Conservation (phyloP, 1,284 basidiomycete genomes). For the Sparassis latifolia region DNA sequence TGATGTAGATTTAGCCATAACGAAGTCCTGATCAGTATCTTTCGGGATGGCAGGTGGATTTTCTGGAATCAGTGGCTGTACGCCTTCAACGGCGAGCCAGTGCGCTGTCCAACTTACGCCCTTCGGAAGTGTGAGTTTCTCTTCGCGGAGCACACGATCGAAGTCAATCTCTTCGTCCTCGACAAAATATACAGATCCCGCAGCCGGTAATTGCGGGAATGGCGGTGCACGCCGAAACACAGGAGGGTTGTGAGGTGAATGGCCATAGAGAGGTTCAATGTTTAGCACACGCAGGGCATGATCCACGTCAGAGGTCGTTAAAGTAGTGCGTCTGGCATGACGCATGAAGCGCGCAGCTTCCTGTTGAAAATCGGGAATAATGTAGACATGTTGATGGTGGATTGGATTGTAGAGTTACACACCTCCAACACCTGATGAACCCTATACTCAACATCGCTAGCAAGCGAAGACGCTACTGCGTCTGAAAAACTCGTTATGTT, state of each 20-base stretch:
- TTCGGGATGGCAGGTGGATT: conserved; percentile 82
- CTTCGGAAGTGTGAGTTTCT: conserved; percentile 73
- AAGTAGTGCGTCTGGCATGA: conserved; percentile 81
- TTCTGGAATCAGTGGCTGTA: conserved; percentile 94
- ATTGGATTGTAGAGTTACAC: background rate
- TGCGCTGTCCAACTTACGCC: conserved; percentile 84
- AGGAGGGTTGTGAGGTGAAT: conserved; percentile 63
- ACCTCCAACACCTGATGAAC: conserved; percentile 92
- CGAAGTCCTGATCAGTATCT: conserved; percentile 37
- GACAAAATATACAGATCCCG: conserved; percentile 81
- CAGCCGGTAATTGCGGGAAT: conserved; percentile 50
- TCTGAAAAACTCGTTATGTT: conserved; percentile 80
- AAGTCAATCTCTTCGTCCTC: conserved; percentile 99
- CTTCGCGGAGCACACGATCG: conserved; percentile 79
- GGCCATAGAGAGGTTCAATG: conserved; percentile 88
- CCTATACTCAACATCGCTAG: conserved; percentile 95
- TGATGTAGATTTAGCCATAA: conserved; percentile 17
- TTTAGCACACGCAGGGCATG: conserved; percentile 91
- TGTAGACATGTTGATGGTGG: no score
- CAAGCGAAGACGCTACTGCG: conserved; percentile 77
- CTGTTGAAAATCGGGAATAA: conserved; percentile 30
- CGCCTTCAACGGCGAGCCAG: conserved; percentile 97
- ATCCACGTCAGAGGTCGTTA: conserved; percentile 90
- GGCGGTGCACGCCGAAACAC: conserved; percentile 71
- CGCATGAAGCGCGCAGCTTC: conserved; percentile 97